Evolutionary conservation across 768 basidiomycete genomes (phyloP).

Genomic region (Pleurotus giganteus): DNA sequence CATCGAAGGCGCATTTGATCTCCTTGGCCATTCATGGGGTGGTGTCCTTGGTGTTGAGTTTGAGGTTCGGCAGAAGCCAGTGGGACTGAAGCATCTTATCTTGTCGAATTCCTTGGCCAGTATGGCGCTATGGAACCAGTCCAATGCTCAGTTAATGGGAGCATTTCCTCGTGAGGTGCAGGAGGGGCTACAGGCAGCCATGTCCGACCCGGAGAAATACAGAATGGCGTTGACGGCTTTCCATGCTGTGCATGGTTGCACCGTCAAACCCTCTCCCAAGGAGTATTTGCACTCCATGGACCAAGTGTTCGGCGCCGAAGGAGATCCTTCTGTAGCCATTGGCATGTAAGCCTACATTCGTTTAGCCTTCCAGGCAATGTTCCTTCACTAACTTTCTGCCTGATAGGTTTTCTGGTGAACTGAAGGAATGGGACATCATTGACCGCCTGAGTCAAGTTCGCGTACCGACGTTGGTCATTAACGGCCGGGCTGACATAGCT

Average conservation of each 20-base stretch:
- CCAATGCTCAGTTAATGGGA: not conserved
- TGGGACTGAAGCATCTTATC: not conserved
- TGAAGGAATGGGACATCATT: conserved; percentile 47
- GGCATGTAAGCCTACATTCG: conserved; percentile 21
- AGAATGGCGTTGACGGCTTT: conserved; percentile 21
- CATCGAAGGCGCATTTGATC: conserved; percentile 40
- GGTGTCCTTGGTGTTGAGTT: not conserved
- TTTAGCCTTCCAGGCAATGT: not conserved
- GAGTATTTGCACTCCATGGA: conserved; percentile 18
- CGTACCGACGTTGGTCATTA: conserved; percentile 38
- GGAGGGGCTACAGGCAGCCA: conserved; percentile 18
- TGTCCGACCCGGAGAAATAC: conserved; percentile 17
- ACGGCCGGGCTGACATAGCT: conserved; percentile 39
- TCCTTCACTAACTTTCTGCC: not conserved
- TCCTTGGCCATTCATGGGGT: conserved; percentile 54
- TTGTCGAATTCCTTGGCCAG: not conserved
- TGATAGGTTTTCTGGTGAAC: not conserved
- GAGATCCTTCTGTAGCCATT: conserved; percentile 25
- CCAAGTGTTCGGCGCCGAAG: conserved; percentile 21
- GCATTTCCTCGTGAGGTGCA: conserved; percentile 8
- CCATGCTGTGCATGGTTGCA: conserved; percentile 24
- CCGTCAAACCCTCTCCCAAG: conserved; percentile 20
- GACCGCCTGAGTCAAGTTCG: conserved; percentile 38
- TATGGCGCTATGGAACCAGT: not conserved
- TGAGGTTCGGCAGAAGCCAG: not conserved